Conservation (phyloP, 805 yeast species). For the Vanderwaltozyma verrucispora region DNA sequence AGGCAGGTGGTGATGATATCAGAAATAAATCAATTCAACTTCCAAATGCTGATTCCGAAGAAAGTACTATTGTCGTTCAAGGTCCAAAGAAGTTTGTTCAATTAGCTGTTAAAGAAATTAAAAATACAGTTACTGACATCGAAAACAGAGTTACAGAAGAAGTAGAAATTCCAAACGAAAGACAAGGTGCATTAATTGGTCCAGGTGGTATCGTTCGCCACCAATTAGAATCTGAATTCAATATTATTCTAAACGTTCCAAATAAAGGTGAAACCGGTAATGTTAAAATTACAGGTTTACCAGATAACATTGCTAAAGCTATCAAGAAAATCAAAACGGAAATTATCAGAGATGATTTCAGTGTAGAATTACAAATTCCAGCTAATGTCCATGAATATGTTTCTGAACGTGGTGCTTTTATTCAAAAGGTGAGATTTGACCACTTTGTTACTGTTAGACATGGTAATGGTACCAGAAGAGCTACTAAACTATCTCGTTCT, state of each 20-base stretch:
- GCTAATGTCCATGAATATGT: slow-evolving; percentile 46
- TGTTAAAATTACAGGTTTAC: slow-evolving; percentile 53
- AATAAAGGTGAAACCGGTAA: slow-evolving; percentile 39
- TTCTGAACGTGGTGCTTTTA: slow-evolving; percentile 55
- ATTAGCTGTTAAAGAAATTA: slow-evolving; percentile 51
- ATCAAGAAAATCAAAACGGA: slow-evolving; percentile 45
- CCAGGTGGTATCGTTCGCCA: slow-evolving; percentile 70
- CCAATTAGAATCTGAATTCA: slow-evolving; percentile 56
- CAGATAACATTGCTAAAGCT: slow-evolving; percentile 55
- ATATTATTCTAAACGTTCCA: slow-evolving; percentile 60
- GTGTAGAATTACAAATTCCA: slow-evolving; percentile 47
- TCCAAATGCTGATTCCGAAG: slow-evolving; percentile 61
- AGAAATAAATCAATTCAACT: slow-evolving; percentile 33
- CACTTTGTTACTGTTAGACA: slow-evolving; percentile 49
- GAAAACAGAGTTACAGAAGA: slow-evolving; percentile 48
- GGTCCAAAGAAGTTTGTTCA: slow-evolving; percentile 73
- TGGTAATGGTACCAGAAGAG: slow-evolving; percentile 41
- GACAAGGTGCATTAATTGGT: slow-evolving; percentile 71
- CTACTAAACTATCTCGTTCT: slow-evolving; percentile 38
- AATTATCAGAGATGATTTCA: slow-evolving; percentile 49
- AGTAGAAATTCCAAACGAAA: slow-evolving; percentile 54
- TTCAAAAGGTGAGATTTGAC: slow-evolving; percentile 43
- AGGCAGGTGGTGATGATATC: slow-evolving; percentile 58
- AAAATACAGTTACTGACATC: slow-evolving; percentile 49
- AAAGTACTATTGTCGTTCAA: slow-evolving; percentile 46